Conservation (phyloP, 345 rosid species). For the Bretschneidera sinensis region DNA sequence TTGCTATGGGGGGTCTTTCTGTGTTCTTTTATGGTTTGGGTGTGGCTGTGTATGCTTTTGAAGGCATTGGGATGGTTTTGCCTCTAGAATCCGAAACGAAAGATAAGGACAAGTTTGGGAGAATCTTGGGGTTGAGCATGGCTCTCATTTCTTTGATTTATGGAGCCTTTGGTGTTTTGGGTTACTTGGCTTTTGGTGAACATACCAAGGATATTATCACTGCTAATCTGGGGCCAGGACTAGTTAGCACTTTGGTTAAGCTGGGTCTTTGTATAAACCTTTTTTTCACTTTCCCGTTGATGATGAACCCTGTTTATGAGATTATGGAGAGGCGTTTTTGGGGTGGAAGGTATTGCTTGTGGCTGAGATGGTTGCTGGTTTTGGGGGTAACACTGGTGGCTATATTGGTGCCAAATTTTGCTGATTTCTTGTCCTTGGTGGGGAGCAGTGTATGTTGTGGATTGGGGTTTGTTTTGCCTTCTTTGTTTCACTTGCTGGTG, state of each 20-base stretch:
- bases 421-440: conserved; percentile 80
- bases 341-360: conserved; percentile 58
- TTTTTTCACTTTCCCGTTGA: conserved; percentile 85
- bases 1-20: conserved; percentile 58
- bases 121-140: conserved; percentile 46
- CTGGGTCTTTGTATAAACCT: conserved; percentile 79
- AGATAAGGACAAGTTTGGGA: conserved; percentile 59
- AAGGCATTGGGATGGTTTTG: conserved; percentile 76
- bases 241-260: conserved; percentile 58
- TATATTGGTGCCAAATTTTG: conserved; percentile 72
- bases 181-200: conserved; percentile 77
- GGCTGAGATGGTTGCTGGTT: conserved; percentile 79
- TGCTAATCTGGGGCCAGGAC: conserved; percentile 57
- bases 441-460: conserved; percentile 88
- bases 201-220: conserved; percentile 76
- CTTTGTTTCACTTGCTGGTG: conserved; percentile 71
- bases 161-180: conserved; percentile 59
- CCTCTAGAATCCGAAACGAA: conserved; percentile 66
- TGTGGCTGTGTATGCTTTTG: conserved; percentile 71
- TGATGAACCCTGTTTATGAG: conserved; percentile 94
- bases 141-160: conserved; percentile 53
- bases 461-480: conserved; percentile 75
- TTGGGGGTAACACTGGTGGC: conserved; percentile 57
- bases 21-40: conserved; percentile 76
- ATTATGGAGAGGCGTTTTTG: conserved; percentile 67